These are phyloP conservation scores for Skeletonema costatum DNA, from an alignment of 108 stramenopile species.

Conservation along the genomic window DNA sequence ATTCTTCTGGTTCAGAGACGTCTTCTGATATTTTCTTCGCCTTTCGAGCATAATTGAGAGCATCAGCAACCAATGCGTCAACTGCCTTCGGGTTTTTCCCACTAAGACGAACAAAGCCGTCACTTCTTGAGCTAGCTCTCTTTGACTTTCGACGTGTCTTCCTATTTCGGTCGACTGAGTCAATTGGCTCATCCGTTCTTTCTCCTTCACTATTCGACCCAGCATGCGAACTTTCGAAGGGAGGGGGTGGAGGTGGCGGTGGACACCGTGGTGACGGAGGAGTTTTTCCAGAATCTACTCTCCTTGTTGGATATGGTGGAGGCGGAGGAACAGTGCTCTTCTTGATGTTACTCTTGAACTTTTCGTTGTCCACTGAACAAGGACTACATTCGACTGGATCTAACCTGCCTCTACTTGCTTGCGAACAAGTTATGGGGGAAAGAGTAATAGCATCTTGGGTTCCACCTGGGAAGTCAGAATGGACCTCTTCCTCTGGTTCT, in stretches of 20 bases:
- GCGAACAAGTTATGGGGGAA: too few species aligned
- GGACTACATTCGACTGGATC: neutral
- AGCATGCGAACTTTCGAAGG: neutral
- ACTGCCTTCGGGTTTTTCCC: neutral
- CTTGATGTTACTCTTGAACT: neutral
- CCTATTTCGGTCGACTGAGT: neutral
- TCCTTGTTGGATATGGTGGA: neutral
- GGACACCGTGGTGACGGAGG: neutral
- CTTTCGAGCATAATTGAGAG: neutral
- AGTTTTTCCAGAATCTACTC: neutral
- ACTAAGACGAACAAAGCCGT: neutral
- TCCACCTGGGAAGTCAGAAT: too few species aligned
- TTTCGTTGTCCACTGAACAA: neutral
- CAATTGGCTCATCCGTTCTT: neutral
- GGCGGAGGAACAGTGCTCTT: too few species aligned
- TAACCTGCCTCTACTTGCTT: neutral
- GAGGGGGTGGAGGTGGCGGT: neutral
- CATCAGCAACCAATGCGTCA: neutral
- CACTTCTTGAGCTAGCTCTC: neutral
- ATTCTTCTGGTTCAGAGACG: neutral
- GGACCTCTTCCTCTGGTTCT: too few species aligned
- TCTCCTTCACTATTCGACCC: neutral
- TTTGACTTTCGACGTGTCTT: neutral
- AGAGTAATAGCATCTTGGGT: too few species aligned
- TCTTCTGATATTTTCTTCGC: neutral